These are phyloP conservation scores for Colletotrichum chrysophilum DNA, from an alignment of 2,329 filamentous ascomycete genomes.

Conservation along the genomic window DNA sequence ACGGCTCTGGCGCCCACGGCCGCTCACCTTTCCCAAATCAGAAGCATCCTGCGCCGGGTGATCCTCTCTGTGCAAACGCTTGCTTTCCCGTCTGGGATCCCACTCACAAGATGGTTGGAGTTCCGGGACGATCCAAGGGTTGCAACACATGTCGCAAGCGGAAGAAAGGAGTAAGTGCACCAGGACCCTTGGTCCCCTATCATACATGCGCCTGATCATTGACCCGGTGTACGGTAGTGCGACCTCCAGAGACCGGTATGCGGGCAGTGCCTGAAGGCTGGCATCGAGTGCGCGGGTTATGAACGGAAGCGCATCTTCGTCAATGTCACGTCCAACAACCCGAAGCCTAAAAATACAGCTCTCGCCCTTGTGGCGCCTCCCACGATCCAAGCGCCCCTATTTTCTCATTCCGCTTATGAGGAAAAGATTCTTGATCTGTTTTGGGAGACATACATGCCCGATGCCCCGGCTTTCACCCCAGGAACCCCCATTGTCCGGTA, in stretches of 20 bases:
- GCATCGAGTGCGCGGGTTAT: conserved; percentile 22
- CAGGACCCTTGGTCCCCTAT: background rate
- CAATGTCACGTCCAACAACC: conserved; percentile 8
- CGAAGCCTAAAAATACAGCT: background rate
- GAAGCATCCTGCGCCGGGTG: conserved; percentile 6
- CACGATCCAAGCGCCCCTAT: background rate
- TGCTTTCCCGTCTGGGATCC: background rate
- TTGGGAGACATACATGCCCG: conserved; percentile 22
- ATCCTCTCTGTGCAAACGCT: background rate
- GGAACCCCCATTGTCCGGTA: background rate
- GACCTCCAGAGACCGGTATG: conserved; percentile 23
- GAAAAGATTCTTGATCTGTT: conserved; percentile 19
- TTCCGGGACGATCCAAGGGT: conserved; percentile 24
- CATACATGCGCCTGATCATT: background rate
- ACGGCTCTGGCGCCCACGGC: background rate
- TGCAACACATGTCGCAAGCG: conserved; percentile 24
- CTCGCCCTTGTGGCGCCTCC: background rate
- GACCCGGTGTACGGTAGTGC: conserved; percentile 11
- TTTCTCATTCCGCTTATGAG: conserved; percentile 21
- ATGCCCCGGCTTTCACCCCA: background rate
- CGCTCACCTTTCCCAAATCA: background rate
- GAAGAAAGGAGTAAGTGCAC: conserved; percentile 24
- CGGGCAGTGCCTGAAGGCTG: conserved; percentile 22
- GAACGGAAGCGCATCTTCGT: conserved; percentile 23
- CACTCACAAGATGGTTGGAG: conserved; percentile 21